These are phyloP conservation scores for Xylaria sp. DNA, from an alignment of 495 filamentous ascomycete species.

Conservation along the genomic window DNA sequence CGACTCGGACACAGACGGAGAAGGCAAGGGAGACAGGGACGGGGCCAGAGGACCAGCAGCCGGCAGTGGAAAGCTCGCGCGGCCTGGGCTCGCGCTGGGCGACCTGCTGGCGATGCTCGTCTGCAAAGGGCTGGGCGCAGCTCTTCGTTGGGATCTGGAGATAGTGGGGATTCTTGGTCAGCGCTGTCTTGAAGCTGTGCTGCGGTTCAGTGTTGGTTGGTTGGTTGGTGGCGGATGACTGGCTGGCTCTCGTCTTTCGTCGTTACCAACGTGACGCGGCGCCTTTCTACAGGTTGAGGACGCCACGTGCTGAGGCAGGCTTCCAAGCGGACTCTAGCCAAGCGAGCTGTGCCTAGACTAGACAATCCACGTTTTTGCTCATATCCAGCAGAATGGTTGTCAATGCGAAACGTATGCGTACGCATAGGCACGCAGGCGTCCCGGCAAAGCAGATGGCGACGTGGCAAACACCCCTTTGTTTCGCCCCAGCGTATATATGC, in stretches of 20 bases:
- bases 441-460: slow-evolving; percentile 15
- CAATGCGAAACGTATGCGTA: slow-evolving; percentile 28
- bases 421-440: neutral
- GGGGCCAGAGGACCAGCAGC: slow-evolving; percentile 34
- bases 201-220: neutral
- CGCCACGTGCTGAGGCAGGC: slow-evolving; percentile 16
- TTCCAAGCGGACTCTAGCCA: slow-evolving; percentile 18
- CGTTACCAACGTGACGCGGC: slow-evolving; percentile 24
- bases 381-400: slow-evolving; percentile 17
- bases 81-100: slow-evolving; percentile 51
- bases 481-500: neutral
- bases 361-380: slow-evolving; percentile 3
- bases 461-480: slow-evolving; percentile 21
- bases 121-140: slow-evolving; percentile 52
- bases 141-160: slow-evolving; percentile 48
- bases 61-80: slow-evolving; percentile 44
- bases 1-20: slow-evolving; percentile 12
- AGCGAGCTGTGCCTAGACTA: slow-evolving; percentile 6
- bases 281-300: slow-evolving; percentile 22
- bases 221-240: slow-evolving; percentile 2
- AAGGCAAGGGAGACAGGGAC: slow-evolving; percentile 38
- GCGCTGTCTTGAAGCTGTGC: slow-evolving; percentile 35
- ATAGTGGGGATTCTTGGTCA: slow-evolving; percentile 49
- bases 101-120: slow-evolving; percentile 48
- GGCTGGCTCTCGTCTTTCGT: slow-evolving; percentile 11